These are phyloP conservation scores for Phaseolus coccineus DNA, from an alignment of 331 rosid species.

Conservation along the genomic window DNA sequence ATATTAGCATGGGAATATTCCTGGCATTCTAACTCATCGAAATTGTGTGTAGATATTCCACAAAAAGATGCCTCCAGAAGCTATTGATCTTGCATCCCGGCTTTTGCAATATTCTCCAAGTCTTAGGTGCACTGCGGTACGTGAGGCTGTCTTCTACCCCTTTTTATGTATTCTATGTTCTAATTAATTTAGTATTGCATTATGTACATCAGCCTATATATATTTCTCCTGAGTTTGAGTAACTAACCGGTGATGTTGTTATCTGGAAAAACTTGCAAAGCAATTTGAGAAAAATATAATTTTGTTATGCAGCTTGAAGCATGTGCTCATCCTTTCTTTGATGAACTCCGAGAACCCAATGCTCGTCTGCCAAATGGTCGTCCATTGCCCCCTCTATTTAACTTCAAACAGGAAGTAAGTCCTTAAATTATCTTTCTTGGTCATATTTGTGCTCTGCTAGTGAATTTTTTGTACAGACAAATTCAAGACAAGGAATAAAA, in stretches of 20 bases:
- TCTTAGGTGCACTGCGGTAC: slow-evolving; percentile 94
- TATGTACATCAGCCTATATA: neutral
- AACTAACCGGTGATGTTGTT: neutral
- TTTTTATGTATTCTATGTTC: neutral
- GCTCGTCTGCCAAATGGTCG: slow-evolving; percentile 91
- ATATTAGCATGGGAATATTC: slow-evolving; percentile 12
- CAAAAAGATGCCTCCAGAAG: slow-evolving; percentile 98
- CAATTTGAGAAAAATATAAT: slow-evolving; percentile 21
- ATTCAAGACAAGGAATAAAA: slow-evolving; percentile 13
- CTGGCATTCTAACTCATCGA: slow-evolving; percentile 35
- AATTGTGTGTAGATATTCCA: slow-evolving; percentile 75
- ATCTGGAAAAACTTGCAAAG: neutral
- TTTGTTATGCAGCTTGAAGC: slow-evolving; percentile 86
- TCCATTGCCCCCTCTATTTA: slow-evolving; percentile 81
- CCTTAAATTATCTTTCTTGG: slow-evolving; percentile 17
- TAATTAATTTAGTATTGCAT: neutral
- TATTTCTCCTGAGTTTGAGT: neutral
- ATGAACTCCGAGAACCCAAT: slow-evolving; percentile 87
- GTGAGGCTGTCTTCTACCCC: slow-evolving; percentile 34
- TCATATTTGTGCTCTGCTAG: neutral
- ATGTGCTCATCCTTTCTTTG: slow-evolving; percentile 95
- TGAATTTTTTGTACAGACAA: neutral
- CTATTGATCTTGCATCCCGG: slow-evolving; percentile 92
- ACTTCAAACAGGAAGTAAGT: slow-evolving; percentile 92
- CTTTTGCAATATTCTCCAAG: slow-evolving; percentile 95